Evolutionary conservation across 2,329 filamentous ascomycete species (phyloP), one percentile per base, ranked within the genome.

Genomic region (Albifimbria verrucaria): DNA sequence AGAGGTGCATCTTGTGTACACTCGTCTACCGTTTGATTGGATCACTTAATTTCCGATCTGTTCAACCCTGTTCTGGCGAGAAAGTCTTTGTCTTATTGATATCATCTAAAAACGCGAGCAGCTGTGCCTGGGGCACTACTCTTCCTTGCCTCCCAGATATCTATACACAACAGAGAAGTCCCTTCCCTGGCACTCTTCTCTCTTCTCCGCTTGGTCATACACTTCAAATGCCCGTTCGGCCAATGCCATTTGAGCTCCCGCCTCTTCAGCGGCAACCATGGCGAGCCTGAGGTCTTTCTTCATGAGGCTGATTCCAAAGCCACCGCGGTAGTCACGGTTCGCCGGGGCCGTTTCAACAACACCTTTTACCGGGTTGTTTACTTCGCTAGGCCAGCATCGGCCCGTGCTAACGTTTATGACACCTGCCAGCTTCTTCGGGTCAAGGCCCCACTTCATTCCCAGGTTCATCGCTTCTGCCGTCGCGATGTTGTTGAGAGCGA

Each of bases 391-490:
- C 94, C 94, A 99, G 78, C 92, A 97, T 59, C 81, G 84, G n/a
- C 94, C 94, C 0, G 93, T 97, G 62, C 90, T 94, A 3, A 89
- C 88, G 68, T 97, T 97, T 75, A 99, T 90, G 71, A 99, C 85
- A 49, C 87, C 85, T 0, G 90, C 89, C 2, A 99, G 79, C 7
- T 85, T 86, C 62, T 76, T 75, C 2, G 82, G 75, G 55, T 86
- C 82, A 7, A 87, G 71, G 0, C 84, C 84, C 72, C 79, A 82
- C 54, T 72, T 74, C 48, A 85, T 77, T n/a, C 83, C 83, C 21
- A 87, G 69, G 62, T 85, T 83, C 82, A 87, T 86, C 20, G 83
- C 83, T 67, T 87, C 84, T 4, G 83, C 82, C 2, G 82, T 84
- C 4, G 81, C 83, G 53, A 87, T 92, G 72, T 99, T 99, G 77